Evolutionary conservation across 2,329 filamentous ascomycete species (phyloP), one percentile per base, ranked within the genome.

Genomic region (Ceratocystiopsis brevicomis): DNA sequence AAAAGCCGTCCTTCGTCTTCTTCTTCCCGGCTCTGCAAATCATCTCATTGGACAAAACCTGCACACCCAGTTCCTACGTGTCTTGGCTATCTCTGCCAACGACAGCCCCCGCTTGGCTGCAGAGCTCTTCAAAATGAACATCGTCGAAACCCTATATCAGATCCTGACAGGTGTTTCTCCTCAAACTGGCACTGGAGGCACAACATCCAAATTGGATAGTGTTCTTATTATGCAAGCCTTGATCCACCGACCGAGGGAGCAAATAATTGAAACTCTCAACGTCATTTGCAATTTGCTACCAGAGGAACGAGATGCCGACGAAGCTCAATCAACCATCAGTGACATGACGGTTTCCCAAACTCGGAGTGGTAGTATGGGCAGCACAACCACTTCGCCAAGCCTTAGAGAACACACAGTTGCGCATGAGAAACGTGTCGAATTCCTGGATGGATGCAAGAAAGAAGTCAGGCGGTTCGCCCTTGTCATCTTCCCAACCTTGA

Each of bases 201-300:
- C 85, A 45, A 81, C 78, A 30, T 80, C 75, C 35, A 94, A 92
- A 61, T 80, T 96, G 50, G 88, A 96, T 60, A 94, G 86, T 55
- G 88, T 96, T 44, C 75, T 98, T 39, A 90, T 98, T 54, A 98
- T 98, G 92, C 90, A 98, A 62, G 86, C 92, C 35, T 69, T 98
- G 49, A 94, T 98, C 42, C 90, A 96, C 56, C 78, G 88, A 37
- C 90, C 90, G 8, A 78, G 87, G 45, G 92, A 98, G 52, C 90
- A 98, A 60, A 83, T 98, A 16, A 90, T 88, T 52, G 90, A 98
- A 64, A 95, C 92, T 1, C 71, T 98, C 49, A 96, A 96, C 57
- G 86, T 98, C 49, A 86, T 98, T 50, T 95, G 90, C 63, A 90
- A 98, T 62, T 67, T 98, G 30, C 69, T 98, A 34, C 50, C 50